These are phyloP conservation scores for Ocimum tenuiflorum DNA, from an alignment of 257 asterid genomes.

Conservation along the genomic window DNA sequence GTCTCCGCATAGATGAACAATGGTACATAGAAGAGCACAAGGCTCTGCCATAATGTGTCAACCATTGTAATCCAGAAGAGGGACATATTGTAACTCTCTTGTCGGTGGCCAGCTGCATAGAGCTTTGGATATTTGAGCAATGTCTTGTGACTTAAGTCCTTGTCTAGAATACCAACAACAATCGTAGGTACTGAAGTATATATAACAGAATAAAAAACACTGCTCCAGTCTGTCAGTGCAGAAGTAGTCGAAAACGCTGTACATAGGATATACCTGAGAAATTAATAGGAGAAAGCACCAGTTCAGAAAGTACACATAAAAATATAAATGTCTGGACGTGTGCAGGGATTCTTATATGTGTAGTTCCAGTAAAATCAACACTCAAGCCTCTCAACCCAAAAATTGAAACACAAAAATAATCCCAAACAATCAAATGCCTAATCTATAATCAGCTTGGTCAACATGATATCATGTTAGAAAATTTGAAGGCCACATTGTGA, in stretches of 20 bases:
- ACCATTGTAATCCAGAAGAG: slow-evolving; percentile 94
- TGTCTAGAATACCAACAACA: slow-evolving; percentile 89
- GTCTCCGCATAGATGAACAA: slow-evolving; percentile 60
- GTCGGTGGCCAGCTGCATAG: slow-evolving; percentile 83
- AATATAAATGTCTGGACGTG: background rate
- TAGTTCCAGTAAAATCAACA: slow-evolving; percentile 9
- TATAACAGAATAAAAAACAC: slow-evolving; percentile 83
- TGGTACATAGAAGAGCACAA: slow-evolving; percentile 85
- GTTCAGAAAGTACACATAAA: background rate
- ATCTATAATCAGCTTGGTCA: background rate
- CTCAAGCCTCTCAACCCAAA: background rate
- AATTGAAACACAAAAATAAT: background rate
- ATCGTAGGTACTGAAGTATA: slow-evolving; percentile 93
- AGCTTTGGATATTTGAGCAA: slow-evolving; percentile 85
- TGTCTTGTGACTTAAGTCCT: slow-evolving; percentile 81
- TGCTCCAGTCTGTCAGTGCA: slow-evolving; percentile 95
- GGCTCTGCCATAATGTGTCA: slow-evolving; percentile 98
- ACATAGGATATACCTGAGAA: slow-evolving; percentile 73
- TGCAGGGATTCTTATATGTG: background rate
- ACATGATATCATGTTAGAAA: background rate
- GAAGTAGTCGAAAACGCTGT: slow-evolving; percentile 93
- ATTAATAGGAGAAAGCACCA: slow-evolving; percentile 2
- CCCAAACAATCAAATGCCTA: background rate
- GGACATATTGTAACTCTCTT: slow-evolving; percentile 82
- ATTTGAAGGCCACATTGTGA: slow-evolving; percentile 7